Conservation (phyloP, 1,284 basidiomycete genomes). For the Porogramme epimiltina region DNA sequence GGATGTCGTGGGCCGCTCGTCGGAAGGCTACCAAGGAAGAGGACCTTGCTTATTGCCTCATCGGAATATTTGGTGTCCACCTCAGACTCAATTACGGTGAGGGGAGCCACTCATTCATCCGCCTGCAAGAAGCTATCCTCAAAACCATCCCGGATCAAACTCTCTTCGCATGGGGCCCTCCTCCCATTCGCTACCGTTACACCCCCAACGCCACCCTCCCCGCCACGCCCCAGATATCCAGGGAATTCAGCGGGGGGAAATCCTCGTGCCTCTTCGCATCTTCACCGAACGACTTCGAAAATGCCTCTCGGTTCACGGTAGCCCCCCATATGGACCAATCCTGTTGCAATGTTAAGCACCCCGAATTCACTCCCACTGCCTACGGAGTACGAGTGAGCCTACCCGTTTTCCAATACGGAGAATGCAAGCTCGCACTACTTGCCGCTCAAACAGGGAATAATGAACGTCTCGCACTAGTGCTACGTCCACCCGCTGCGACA, state of each 20-base stretch:
- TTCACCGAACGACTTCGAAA: not conserved
- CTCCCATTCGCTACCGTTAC: not conserved
- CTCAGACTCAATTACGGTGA: not conserved
- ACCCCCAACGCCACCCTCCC: not conserved
- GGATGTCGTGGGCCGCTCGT: conserved; percentile 3
- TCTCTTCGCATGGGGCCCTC: not conserved
- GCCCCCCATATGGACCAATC: too few species aligned
- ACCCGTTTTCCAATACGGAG: not conserved
- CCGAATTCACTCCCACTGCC: not conserved
- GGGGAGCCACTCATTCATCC: not conserved
- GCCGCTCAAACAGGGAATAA: too few species aligned
- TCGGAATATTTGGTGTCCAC: conserved; percentile 2
- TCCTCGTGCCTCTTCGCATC: not conserved
- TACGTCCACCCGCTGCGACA: too few species aligned
- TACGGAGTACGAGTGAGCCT: not conserved
- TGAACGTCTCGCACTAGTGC: too few species aligned
- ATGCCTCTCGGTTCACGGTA: not conserved
- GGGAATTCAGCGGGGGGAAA: not conserved
- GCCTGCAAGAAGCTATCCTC: conserved; percentile 1
- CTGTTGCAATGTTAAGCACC: not conserved
- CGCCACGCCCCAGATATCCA: not conserved
- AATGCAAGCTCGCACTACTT: not conserved
- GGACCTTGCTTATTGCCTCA: not conserved
- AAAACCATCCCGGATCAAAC: not conserved
- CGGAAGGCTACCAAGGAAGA: not conserved